Percentiles rank a stretch among this genome's conserved stretches.
These are phyloP conservation scores for Monosporascus ibericus DNA, from an alignment of 2,329 filamentous ascomycete species.

Conservation along the genomic window DNA sequence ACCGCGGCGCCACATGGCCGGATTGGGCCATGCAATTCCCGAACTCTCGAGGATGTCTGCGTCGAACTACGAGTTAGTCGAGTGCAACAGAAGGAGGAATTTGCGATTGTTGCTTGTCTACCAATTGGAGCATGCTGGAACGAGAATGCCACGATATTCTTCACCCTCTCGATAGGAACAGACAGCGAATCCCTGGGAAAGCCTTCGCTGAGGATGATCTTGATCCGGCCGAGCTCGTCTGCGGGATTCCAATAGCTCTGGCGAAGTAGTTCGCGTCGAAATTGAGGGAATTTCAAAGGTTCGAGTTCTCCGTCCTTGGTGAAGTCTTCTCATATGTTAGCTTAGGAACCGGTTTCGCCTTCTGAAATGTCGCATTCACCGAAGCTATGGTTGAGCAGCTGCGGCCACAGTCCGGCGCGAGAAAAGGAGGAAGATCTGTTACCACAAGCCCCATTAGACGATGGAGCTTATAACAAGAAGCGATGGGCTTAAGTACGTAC, in stretches of 20 bases:
- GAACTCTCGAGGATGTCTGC: slow-evolving; percentile 66
- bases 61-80: slow-evolving; percentile 10
- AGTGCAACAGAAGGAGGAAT: not conserved
- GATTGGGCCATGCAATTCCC: slow-evolving; percentile 75
- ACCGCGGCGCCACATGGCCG: slow-evolving; percentile 57
- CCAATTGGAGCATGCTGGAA: slow-evolving; percentile 80
- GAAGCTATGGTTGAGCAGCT: slow-evolving; percentile 39
- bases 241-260: slow-evolving; percentile 67
- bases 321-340: slow-evolving; percentile 32
- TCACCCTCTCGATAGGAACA: slow-evolving; percentile 57
- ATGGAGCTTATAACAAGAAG: not conserved
- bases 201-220: slow-evolving; percentile 68
- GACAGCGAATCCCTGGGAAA: slow-evolving; percentile 49
- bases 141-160: slow-evolving; percentile 70
- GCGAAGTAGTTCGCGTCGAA: slow-evolving; percentile 61
- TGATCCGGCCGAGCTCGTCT: slow-evolving; percentile 69
- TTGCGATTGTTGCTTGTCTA: slow-evolving; percentile 31
- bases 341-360: slow-evolving; percentile 7
- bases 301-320: slow-evolving; percentile 54
- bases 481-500: slow-evolving; percentile 36
- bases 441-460: slow-evolving; percentile 1
- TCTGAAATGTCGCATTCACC: slow-evolving; percentile 20
- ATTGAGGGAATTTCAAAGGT: slow-evolving; percentile 64
- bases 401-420: slow-evolving; percentile 44
- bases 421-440: slow-evolving; percentile 50